phyloP scores from a whole-genome alignment of 1,284 basidiomycete genomes.

The Ceratobasidium sp. region DNA sequence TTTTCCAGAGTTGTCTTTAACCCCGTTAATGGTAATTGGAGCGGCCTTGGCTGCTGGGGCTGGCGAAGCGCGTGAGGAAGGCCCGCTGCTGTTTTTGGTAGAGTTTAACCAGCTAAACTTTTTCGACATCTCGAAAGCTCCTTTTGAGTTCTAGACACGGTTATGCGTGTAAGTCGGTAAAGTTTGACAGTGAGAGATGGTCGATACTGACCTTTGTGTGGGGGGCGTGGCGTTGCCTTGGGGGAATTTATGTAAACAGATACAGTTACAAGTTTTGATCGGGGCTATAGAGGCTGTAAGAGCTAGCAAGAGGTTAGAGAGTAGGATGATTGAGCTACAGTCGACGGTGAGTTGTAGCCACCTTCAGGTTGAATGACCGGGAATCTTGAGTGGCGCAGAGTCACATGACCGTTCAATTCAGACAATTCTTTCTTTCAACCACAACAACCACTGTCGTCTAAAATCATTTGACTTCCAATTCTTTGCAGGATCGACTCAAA shows the following conservation, averaged over 20 bases:
- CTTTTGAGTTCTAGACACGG: not conserved
- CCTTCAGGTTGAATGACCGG: not conserved
- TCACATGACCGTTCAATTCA: not conserved
- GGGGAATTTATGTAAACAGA: no score
- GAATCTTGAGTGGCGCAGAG: not conserved
- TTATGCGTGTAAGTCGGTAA: not conserved
- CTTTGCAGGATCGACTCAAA: no score
- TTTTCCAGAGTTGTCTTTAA: conserved; percentile 84
- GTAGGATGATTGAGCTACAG: no score
- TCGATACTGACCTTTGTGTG: no score
- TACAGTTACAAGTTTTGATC: no score
- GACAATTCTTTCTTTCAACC: not conserved
- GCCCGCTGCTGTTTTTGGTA: conserved; percentile 33
- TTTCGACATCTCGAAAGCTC: conserved; percentile 26
- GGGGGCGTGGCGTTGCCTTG: no score
- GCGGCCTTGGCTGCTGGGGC: conserved; percentile 34
- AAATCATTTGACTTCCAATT: no score
- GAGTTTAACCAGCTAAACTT: conserved; percentile 42
- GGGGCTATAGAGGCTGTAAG: no score
- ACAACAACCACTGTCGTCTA: not conserved
- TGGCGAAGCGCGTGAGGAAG: conserved; percentile 40
- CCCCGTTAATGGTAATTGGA: conserved; percentile 60
- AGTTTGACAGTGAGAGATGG: no score
- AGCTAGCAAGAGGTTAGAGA: no score
- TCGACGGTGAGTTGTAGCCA: not conserved